phyloP scores from a whole-genome alignment of 2,329 filamentous ascomycete species.

The Torrubiellomyces zombiae region DNA sequence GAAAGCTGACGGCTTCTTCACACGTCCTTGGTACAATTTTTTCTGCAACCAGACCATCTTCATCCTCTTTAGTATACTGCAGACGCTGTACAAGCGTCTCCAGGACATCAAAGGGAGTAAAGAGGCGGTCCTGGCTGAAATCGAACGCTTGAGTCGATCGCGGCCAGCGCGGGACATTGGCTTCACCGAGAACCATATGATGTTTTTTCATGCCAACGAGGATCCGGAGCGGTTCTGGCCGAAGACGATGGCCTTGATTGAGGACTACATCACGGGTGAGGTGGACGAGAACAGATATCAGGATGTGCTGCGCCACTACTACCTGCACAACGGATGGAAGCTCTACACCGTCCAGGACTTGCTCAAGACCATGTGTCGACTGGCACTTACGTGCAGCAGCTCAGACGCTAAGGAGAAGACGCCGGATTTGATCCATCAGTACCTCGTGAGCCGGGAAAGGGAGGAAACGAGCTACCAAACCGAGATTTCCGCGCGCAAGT shows the following conservation, averaged over 20 bases:
- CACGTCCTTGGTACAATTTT: conserved; percentile 68
- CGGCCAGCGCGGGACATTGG: conserved; percentile 76
- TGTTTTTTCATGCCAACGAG: conserved; percentile 55
- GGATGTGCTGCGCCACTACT: conserved; percentile 81
- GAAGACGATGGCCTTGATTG: conserved; percentile 70
- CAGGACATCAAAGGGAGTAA: conserved; percentile 70
- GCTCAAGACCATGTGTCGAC: conserved; percentile 62
- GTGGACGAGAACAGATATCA: conserved; percentile 73
- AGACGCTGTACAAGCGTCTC: conserved; percentile 76
- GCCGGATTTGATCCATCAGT: conserved; percentile 74
- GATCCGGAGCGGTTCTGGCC: conserved; percentile 59
- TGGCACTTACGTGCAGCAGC: conserved; percentile 69
- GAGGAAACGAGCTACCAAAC: conserved; percentile 79
- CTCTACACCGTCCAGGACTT: conserved; percentile 87
- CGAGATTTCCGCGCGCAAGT: conserved; percentile 80
- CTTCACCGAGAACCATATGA: conserved; percentile 60
- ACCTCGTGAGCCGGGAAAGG: conserved; percentile 63
- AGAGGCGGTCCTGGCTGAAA: conserved; percentile 53
- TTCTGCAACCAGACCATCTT: conserved; percentile 86
- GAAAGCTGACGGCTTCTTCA: conserved; percentile 66
- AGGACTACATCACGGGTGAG: conserved; percentile 70
- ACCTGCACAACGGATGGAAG: conserved; percentile 80
- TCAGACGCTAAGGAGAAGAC: conserved; percentile 87
- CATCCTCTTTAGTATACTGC: conserved; percentile 87
- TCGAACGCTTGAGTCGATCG: conserved; percentile 52